phyloP scores from a whole-genome alignment of 1,284 basidiomycete genomes.

The Paramarasmius palmivorus region DNA sequence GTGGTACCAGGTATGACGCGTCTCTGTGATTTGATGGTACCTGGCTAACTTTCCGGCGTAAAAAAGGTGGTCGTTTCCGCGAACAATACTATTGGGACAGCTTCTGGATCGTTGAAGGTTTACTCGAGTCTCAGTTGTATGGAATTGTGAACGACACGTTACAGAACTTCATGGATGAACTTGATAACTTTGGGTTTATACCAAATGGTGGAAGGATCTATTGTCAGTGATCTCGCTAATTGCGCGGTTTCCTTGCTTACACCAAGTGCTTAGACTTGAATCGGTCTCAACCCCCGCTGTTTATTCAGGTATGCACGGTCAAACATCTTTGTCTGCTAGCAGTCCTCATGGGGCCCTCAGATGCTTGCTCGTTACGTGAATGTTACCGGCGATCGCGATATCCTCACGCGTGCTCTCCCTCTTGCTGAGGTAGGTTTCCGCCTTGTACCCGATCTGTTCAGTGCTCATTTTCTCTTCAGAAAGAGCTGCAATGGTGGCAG shows the following conservation, averaged over 20 bases:
- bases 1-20: constrained; percentile 76
- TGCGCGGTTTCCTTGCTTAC: no score
- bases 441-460: background rate
- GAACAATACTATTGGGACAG: constrained; percentile 81
- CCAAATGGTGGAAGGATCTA: constrained; percentile 90
- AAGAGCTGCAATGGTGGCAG: constrained; percentile 83
- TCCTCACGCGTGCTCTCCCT: constrained; percentile 45
- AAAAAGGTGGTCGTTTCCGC: constrained; percentile 48
- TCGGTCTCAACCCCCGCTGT: constrained; percentile 88
- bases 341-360: constrained; percentile 20
- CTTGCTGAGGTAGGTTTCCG: constrained; percentile 45
- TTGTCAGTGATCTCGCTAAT: constrained; percentile 47
- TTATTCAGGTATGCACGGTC: constrained; percentile 64
- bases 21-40: constrained; percentile 12
- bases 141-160: constrained; percentile 75
- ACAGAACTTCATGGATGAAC: constrained; percentile 92
- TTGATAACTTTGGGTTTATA: constrained; percentile 82
- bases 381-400: constrained; percentile 38
- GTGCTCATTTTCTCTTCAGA: constrained; percentile 33
- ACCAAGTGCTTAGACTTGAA: constrained; percentile 71
- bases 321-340: constrained; percentile 3
- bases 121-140: constrained; percentile 78
- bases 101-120: constrained; percentile 85
- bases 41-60: background rate
- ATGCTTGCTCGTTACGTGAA: constrained; percentile 45